Evolutionary conservation across 1,284 basidiomycete species (phyloP).

Genomic region (Tilletia walkeri): DNA sequence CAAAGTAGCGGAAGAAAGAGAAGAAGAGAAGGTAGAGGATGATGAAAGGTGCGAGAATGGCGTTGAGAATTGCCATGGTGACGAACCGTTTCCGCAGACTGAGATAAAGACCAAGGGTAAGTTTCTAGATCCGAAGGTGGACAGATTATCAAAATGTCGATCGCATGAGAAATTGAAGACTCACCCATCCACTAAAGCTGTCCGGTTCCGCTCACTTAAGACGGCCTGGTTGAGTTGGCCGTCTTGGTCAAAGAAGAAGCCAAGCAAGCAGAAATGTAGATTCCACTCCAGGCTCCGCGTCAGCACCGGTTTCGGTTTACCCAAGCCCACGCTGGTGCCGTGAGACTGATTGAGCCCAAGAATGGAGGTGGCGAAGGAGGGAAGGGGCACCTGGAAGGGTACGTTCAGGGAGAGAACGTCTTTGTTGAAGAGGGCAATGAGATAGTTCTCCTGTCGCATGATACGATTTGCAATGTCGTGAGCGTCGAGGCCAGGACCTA

Average conservation of each 20-base stretch:
- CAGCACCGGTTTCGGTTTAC: constrained; percentile 63
- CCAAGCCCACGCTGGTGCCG: constrained; percentile 19
- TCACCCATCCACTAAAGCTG: constrained; percentile 77
- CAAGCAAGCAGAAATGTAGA: constrained; percentile 86
- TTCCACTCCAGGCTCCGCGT: constrained; percentile 96
- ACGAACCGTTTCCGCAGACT: constrained; percentile 82
- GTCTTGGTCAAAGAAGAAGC: constrained; percentile 82
- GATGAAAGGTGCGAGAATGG: constrained; percentile 92
- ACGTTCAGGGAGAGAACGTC: constrained; percentile 81
- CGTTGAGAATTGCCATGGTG: constrained; percentile 94
- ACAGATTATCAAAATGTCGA: no score
- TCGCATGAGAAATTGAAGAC: constrained; percentile 55
- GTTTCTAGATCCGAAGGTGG: neutral
- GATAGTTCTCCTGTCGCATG: constrained; percentile 94
- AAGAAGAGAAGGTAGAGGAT: constrained; percentile 94
- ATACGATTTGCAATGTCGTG: constrained; percentile 96
- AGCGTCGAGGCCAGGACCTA: constrained; percentile 64
- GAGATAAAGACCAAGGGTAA: constrained; percentile 9
- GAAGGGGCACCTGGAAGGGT: constrained; percentile 66
- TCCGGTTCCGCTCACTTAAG: constrained; percentile 75
- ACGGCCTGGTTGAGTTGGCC: constrained; percentile 88
- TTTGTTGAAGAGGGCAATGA: constrained; percentile 96
- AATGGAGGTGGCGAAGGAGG: constrained; percentile 24
- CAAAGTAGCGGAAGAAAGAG: constrained; percentile 99
- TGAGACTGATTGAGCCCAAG: constrained; percentile 21